A percentile compares a stretch with the other conserved stretches of the same genome.
Evolutionary conservation across 2,329 filamentous ascomycete genomes (phyloP).

Genomic region (Thelonectria blattea): DNA sequence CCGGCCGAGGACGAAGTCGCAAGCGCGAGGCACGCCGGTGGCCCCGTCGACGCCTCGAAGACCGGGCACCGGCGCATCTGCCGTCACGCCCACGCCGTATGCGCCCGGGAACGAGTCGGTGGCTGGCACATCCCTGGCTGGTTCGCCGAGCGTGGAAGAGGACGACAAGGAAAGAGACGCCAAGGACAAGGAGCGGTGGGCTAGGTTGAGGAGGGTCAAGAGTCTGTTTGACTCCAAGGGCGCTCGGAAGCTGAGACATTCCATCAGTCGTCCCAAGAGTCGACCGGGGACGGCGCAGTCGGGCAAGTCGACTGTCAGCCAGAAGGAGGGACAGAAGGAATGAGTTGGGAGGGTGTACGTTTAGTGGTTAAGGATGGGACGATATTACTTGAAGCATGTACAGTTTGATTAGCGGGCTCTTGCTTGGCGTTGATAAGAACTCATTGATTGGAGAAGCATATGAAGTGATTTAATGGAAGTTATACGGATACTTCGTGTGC

Average conservation of each 20-base stretch:
- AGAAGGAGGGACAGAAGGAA: constrained; percentile 22
- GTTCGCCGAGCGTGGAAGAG: constrained; percentile 36
- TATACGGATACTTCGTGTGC: too few species aligned
- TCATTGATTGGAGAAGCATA: background rate
- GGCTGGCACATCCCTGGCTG: constrained; percentile 3
- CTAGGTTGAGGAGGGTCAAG: constrained; percentile 73
- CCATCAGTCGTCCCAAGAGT: constrained; percentile 40
- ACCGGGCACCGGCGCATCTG: constrained; percentile 25
- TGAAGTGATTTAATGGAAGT: too few species aligned
- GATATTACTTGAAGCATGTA: constrained; percentile 12
- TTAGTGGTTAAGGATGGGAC: constrained; percentile 7
- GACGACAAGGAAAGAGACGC: constrained; percentile 55
- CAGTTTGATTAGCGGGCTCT: background rate
- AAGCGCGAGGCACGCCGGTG: constrained; percentile 18
- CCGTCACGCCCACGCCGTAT: constrained; percentile 21
- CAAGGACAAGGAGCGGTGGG: constrained; percentile 77
- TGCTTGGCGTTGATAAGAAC: background rate
- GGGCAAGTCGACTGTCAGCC: constrained; percentile 30
- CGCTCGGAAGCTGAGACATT: constrained; percentile 56
- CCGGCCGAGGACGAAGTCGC: constrained; percentile 31
- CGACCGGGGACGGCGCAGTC: constrained; percentile 51
- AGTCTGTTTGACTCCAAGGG: constrained; percentile 73
- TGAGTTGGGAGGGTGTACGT: constrained; percentile 3
- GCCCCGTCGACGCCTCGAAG: constrained; percentile 33
- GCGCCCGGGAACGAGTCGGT: constrained; percentile 19